Evolutionary conservation across 495 filamentous ascomycete species (phyloP).

Genomic region (Aspergillus indologenus): DNA sequence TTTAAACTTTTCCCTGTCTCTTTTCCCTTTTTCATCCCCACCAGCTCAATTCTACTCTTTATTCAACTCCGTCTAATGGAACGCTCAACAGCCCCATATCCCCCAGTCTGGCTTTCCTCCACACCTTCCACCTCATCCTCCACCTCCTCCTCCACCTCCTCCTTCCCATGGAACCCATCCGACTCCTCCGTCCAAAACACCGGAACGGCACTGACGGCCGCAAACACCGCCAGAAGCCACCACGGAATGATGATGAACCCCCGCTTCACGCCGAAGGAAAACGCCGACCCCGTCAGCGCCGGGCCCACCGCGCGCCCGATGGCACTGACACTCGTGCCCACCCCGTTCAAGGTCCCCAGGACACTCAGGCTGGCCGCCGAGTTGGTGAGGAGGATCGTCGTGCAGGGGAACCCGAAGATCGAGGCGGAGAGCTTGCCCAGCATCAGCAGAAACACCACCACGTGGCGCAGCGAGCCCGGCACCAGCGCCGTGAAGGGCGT

Average conservation of each 20-base stretch:
- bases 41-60: too few relatives aligned
- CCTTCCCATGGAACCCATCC: conserved; percentile 60
- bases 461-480: conserved; percentile 35
- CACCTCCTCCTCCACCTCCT: conserved; percentile 24
- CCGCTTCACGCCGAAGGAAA: conserved; percentile 65
- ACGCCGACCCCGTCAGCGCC: conserved; percentile 59
- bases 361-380: conserved; percentile 69
- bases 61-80: not conserved
- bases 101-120: conserved; percentile 3
- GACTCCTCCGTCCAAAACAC: conserved; percentile 71
- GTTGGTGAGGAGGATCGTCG: conserved; percentile 88
- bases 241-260: conserved; percentile 75
- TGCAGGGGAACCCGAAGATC: conserved; percentile 84
- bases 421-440: conserved; percentile 64
- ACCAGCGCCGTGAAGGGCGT: conserved; percentile 71
- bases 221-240: conserved; percentile 66
- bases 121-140: conserved; percentile 23
- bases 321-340: conserved; percentile 75
- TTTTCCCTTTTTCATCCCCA: too few relatives aligned
- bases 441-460: conserved; percentile 45
- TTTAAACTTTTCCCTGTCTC: too few relatives aligned
- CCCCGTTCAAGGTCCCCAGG: conserved; percentile 85
- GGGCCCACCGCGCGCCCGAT: conserved; percentile 77
- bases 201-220: conserved; percentile 60
- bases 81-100: conserved; percentile 12